phyloP scores from a whole-genome alignment of 345 rosid genomes.

The Bruguiera sexangula region DNA sequence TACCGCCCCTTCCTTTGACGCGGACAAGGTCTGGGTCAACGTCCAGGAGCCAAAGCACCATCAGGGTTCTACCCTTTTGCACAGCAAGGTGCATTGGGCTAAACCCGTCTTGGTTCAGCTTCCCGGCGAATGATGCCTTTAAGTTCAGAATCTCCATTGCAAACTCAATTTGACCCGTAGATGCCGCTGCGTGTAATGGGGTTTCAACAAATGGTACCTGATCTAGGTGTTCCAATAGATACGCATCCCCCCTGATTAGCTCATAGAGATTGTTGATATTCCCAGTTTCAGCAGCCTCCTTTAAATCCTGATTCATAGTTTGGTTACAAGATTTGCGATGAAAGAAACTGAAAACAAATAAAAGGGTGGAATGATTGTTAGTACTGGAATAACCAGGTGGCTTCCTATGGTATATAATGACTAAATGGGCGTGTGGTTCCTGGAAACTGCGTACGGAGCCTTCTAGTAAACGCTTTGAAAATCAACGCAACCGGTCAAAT shows the following conservation, averaged over 20 bases:
- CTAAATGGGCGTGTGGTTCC: too few relatives aligned
- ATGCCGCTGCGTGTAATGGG: slow-evolving; percentile 4
- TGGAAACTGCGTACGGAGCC: too few relatives aligned
- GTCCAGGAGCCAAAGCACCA: slow-evolving; percentile 12
- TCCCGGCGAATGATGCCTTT: neutral
- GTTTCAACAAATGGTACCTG: slow-evolving; percentile 2
- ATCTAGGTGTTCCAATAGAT: neutral
- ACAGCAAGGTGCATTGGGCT: slow-evolving; percentile 23
- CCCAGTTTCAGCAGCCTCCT: neutral
- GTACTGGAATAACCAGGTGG: too few relatives aligned
- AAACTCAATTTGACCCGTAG: neutral
- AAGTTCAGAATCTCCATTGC: slow-evolving; percentile 1
- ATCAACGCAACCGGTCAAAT: too few relatives aligned
- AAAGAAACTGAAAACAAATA: too few relatives aligned
- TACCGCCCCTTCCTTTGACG: slow-evolving; percentile 21
- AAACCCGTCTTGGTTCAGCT: slow-evolving; percentile 13
- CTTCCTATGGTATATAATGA: too few relatives aligned
- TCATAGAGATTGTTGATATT: neutral
- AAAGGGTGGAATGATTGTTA: too few relatives aligned
- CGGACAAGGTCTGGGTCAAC: neutral
- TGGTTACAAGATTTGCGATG: too few relatives aligned
- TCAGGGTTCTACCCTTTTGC: neutral
- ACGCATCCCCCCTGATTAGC: neutral
- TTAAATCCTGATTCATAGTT: neutral
- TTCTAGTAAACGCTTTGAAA: too few relatives aligned